Conservation (phyloP, 768 basidiomycete genomes). For the Boletus rex-veris region DNA sequence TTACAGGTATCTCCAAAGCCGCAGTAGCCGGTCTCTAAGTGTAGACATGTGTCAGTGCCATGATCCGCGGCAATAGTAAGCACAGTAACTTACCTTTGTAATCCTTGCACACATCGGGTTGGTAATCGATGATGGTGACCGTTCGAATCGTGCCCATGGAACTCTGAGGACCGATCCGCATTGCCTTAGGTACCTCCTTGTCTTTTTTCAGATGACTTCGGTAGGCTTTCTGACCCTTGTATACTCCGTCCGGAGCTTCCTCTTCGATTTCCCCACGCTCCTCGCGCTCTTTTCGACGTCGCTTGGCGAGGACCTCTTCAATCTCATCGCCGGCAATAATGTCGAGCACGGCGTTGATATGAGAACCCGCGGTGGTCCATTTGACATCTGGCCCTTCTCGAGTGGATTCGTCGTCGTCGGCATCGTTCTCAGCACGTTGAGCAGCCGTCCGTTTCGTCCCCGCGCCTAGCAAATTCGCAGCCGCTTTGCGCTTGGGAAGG, state of each 20-base stretch:
- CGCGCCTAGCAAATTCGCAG: conserved; percentile 71
- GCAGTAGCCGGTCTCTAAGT: conserved; percentile 93
- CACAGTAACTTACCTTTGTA: conserved; percentile 78
- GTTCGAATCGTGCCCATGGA: conserved; percentile 81
- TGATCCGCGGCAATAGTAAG: conserved; percentile 12
- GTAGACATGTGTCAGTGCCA: conserved; percentile 6
- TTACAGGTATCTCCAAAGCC: conserved; percentile 99
- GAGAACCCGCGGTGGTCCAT: conserved; percentile 75
- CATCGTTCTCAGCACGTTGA: conserved; percentile 44
- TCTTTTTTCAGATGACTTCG: conserved; percentile 75
- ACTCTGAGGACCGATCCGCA: conserved; percentile 80
- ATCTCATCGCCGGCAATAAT: conserved; percentile 82
- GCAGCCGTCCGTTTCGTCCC: conserved; percentile 64
- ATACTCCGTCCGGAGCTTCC: conserved; percentile 72
- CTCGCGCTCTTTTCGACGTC: conserved; percentile 52
- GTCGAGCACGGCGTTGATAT: conserved; percentile 66
- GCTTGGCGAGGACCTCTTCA: conserved; percentile 71
- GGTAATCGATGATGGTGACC: conserved; percentile 95
- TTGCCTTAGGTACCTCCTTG: conserved; percentile 82
- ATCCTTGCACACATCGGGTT: conserved; percentile 99
- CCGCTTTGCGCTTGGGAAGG: conserved; percentile 65
- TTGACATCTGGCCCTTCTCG: conserved; percentile 59
- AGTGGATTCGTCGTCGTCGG: conserved; percentile 44
- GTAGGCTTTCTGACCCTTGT: conserved; percentile 82
- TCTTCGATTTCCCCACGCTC: conserved; percentile 52